Percentiles rank a stretch among this genome's conserved stretches.
phyloP scores from a whole-genome alignment of 2,329 filamentous ascomycete species.

The Mycogone perniciosa region DNA sequence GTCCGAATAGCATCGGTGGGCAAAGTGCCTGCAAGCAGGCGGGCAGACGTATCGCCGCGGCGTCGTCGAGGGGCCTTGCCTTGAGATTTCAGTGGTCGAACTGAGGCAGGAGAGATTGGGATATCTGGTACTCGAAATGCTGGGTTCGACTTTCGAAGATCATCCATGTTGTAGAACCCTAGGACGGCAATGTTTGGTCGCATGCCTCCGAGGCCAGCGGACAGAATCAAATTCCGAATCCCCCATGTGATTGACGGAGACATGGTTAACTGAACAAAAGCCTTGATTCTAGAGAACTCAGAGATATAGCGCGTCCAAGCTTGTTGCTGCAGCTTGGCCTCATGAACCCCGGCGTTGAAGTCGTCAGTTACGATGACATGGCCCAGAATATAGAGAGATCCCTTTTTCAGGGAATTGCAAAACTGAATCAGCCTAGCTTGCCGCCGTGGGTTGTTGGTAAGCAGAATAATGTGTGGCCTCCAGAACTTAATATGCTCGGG shows the following conservation, averaged over 20 bases:
- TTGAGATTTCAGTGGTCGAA: conserved; percentile 23
- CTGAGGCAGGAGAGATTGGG: conserved; percentile 30
- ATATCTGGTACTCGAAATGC: conserved; percentile 50
- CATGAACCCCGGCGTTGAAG: conserved; percentile 70
- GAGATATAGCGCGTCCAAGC: conserved; percentile 80
- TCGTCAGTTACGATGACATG: conserved; percentile 84
- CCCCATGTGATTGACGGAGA: conserved; percentile 82
- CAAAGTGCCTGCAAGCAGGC: conserved; percentile 50
- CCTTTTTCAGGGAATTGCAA: conserved; percentile 87
- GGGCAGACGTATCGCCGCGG: conserved; percentile 49
- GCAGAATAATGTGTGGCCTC: conserved; percentile 78
- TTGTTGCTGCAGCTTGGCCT: conserved; percentile 73
- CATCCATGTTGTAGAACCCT: conserved; percentile 74
- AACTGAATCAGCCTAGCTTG: conserved; percentile 84
- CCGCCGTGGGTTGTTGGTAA: conserved; percentile 75
- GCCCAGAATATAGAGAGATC: conserved; percentile 74
- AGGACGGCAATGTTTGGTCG: conserved; percentile 79
- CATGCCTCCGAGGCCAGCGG: conserved; percentile 80
- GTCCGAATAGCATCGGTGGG: conserved; percentile 65
- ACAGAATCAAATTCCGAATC: conserved; percentile 72
- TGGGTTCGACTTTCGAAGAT: conserved; percentile 57
- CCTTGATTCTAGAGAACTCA: conserved; percentile 79
- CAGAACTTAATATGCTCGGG: conserved; percentile 93
- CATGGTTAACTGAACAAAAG: conserved; percentile 81
- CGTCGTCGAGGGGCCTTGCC: conserved; percentile 30